A percentile compares a stretch with the other conserved stretches of the same genome.
phyloP scores from a whole-genome alignment of 495 filamentous ascomycete species.

The Trichoderma virens region DNA sequence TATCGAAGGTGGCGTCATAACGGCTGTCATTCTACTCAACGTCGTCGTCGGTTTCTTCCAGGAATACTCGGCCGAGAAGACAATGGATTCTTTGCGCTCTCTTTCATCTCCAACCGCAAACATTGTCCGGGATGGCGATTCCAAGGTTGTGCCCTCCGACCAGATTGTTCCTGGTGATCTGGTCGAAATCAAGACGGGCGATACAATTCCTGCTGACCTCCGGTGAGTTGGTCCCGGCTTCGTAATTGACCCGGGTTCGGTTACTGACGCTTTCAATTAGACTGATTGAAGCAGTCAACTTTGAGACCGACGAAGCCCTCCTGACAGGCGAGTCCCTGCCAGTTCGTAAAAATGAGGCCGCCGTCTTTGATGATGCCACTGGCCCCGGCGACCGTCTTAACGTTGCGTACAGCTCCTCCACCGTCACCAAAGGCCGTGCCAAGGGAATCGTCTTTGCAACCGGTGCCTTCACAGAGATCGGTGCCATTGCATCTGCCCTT shows the following conservation, averaged over 20 bases:
- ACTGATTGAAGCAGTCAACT: constrained; percentile 31
- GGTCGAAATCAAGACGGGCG: constrained; percentile 68
- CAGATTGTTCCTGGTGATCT: constrained; percentile 54
- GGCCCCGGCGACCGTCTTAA: constrained; percentile 39
- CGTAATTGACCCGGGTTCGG: neutral
- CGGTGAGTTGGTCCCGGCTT: constrained; percentile 17
- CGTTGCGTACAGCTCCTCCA: constrained; percentile 40
- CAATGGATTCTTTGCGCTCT: constrained; percentile 61
- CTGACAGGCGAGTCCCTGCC: constrained; percentile 42
- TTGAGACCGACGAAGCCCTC: constrained; percentile 43
- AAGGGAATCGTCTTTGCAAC: constrained; percentile 38
- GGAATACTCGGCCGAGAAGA: constrained; percentile 67
- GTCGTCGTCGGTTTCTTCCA: constrained; percentile 63
- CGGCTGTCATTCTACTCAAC: constrained; percentile 58
- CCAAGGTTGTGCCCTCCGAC: constrained; percentile 41
- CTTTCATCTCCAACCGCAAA: constrained; percentile 56
- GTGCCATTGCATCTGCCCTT: constrained; percentile 38
- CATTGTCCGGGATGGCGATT: constrained; percentile 47
- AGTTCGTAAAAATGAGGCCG: constrained; percentile 30
- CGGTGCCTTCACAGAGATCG: constrained; percentile 41
- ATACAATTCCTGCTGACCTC: constrained; percentile 67
- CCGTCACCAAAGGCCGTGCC: constrained; percentile 41
- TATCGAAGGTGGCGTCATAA: constrained; percentile 65
- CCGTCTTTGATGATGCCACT: constrained; percentile 27
- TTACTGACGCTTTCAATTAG: constrained; percentile 15